Percentiles rank a stretch among this genome's conserved stretches.
Conservation (phyloP, 176 grass and related monocot genomes). For the Cenchrus americanus region DNA sequence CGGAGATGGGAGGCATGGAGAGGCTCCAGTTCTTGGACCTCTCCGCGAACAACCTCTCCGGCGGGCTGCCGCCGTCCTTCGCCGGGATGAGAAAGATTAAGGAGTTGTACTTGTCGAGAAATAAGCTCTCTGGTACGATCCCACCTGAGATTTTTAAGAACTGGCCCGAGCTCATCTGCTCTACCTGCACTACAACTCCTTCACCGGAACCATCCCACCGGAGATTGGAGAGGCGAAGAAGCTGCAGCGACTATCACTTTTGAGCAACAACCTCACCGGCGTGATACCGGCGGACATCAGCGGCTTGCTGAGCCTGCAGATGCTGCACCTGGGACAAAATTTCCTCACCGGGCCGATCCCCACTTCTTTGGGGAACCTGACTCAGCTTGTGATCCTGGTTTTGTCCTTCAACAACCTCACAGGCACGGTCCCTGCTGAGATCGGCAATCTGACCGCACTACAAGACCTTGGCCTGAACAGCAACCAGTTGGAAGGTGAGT, state of each 20-base stretch:
- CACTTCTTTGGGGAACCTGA: not conserved
- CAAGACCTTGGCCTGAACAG: slow-evolving; percentile 16
- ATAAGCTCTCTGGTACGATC: slow-evolving; percentile 32
- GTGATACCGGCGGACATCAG: slow-evolving; percentile 35
- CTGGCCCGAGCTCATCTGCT: slow-evolving; percentile 32
- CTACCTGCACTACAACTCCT: slow-evolving; percentile 38
- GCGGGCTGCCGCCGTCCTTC: slow-evolving; percentile 14
- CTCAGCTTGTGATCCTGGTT: slow-evolving; percentile 20
- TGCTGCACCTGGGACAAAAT: slow-evolving; percentile 41
- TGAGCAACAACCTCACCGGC: slow-evolving; percentile 40
- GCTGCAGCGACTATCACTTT: slow-evolving; percentile 26
- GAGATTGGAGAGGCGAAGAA: slow-evolving; percentile 17
- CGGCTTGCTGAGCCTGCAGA: slow-evolving; percentile 12
- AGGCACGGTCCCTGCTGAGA: slow-evolving; percentile 4
- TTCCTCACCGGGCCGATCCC: slow-evolving; percentile 30
- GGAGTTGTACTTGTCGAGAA: slow-evolving; percentile 37
- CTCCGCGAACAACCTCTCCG: slow-evolving; percentile 33
- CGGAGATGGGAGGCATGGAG: slow-evolving; percentile 32
- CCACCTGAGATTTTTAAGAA: slow-evolving; percentile 17
- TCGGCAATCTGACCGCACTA: not conserved
- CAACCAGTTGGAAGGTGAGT: slow-evolving; percentile 21
- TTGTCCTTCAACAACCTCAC: slow-evolving; percentile 30
- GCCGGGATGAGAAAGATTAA: slow-evolving; percentile 22
- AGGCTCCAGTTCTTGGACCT: slow-evolving; percentile 35
- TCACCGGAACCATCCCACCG: slow-evolving; percentile 36